These are phyloP conservation scores for Caryopteris hybrid DNA, from an alignment of 305 asterid genomes.

Conservation along the genomic window DNA sequence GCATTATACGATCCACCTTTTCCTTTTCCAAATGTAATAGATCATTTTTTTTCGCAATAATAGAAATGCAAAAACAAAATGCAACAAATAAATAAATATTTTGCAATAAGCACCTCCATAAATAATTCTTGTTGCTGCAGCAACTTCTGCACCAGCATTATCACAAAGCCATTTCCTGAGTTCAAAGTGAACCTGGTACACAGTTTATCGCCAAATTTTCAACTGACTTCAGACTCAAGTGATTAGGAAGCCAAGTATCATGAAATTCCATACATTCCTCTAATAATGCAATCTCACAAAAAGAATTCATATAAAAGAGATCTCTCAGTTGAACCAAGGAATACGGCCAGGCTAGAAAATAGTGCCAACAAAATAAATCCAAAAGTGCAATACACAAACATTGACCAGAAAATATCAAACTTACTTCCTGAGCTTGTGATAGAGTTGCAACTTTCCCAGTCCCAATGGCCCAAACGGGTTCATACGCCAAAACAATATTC, in stretches of 20 bases:
- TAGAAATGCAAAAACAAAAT: neutral
- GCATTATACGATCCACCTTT: too few relatives aligned
- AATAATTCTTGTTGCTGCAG: neutral
- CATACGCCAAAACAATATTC: constrained; percentile 1
- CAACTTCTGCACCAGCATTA: neutral
- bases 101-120: neutral
- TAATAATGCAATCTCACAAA: neutral
- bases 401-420: neutral
- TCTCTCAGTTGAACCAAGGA: neutral
- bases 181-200: neutral
- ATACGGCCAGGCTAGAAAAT: neutral
- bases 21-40: neutral
- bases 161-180: neutral
- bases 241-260: neutral
- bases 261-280: neutral
- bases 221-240: neutral
- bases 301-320: neutral
- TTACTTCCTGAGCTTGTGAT: constrained; percentile 9
- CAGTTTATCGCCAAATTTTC: neutral
- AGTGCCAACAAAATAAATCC: neutral
- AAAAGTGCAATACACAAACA: neutral
- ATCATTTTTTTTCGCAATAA: neutral
- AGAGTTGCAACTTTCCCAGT: constrained; percentile 3
- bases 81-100: neutral
- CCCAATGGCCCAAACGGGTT: constrained; percentile 11